Percentiles rank a stretch among this genome's conserved stretches.
Conservation (phyloP, 345 rosid genomes). For the Eucalyptus pauciflora region DNA sequence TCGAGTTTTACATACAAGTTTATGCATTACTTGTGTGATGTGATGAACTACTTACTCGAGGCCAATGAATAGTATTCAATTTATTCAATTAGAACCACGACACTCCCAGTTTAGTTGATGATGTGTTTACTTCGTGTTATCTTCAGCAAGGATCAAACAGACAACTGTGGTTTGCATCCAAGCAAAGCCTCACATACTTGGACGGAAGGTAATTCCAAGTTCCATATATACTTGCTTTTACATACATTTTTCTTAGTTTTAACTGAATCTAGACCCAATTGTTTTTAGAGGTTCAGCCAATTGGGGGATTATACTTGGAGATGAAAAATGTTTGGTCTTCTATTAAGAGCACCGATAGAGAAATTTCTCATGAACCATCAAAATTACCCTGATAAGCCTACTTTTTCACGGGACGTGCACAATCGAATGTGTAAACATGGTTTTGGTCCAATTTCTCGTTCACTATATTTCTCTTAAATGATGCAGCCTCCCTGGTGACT, state of each 20-base stretch:
- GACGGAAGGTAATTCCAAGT: constrained; percentile 69
- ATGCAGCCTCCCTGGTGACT: constrained; percentile 87
- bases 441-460: not conserved
- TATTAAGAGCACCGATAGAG: not conserved
- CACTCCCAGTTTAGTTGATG: not conserved
- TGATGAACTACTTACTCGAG: too few relatives aligned
- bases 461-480: not conserved
- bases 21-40: fast-evolving
- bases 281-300: not conserved
- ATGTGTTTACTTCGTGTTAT: not conserved
- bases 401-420: not conserved
- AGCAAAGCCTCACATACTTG: constrained; percentile 83
- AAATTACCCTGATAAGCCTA: not conserved
- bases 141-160: constrained; percentile 85
- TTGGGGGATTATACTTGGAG: not conserved
- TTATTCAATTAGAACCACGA: not conserved
- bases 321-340: not conserved
- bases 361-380: not conserved
- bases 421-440: not conserved
- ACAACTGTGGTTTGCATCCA: constrained; percentile 89
- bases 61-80: fast-evolving
- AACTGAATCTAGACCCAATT: not conserved
- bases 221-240: not conserved
- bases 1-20: not conserved
- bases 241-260: not conserved